A percentile compares a stretch with the other conserved stretches of the same genome.
Conservation (phyloP, 2,329 filamentous ascomycete species). For the Sporothrix pseudoabietina region DNA sequence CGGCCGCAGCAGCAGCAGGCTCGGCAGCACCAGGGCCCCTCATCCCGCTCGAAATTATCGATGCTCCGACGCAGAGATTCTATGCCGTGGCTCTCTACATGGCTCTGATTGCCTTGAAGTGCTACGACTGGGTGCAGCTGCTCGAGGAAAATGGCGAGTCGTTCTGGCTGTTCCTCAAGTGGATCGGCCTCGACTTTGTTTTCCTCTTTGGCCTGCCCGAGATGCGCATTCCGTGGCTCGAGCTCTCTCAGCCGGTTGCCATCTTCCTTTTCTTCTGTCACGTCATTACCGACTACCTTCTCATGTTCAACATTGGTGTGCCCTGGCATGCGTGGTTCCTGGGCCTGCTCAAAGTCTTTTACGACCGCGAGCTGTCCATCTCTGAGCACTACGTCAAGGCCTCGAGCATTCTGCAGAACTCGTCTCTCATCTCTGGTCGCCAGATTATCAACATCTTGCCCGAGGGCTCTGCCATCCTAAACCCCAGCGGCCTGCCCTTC, state of each 20-base stretch:
- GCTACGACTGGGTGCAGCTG: slow-evolving; percentile 81
- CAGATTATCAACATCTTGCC: slow-evolving; percentile 98
- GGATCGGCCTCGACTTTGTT: slow-evolving; percentile 80
- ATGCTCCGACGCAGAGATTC: slow-evolving; percentile 87
- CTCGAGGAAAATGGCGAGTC: slow-evolving; percentile 82
- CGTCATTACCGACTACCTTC: slow-evolving; percentile 72
- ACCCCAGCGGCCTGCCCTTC: slow-evolving; percentile 77
- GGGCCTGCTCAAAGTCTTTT: slow-evolving; percentile 75
- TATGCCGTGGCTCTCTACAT: slow-evolving; percentile 82
- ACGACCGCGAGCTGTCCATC: slow-evolving; percentile 89
- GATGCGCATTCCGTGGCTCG: slow-evolving; percentile 92
- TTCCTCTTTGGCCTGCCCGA: slow-evolving; percentile 87
- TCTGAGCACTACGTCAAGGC: slow-evolving; percentile 93
- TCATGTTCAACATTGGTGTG: slow-evolving; percentile 87
- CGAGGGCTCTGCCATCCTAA: slow-evolving; percentile 89
- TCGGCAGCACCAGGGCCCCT: slow-evolving; percentile 58
- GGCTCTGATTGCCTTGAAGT: slow-evolving; percentile 74
- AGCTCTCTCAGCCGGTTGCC: slow-evolving; percentile 78
- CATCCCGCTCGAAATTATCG: slow-evolving; percentile 78
- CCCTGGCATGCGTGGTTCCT: slow-evolving; percentile 74
- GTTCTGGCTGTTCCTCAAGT: slow-evolving; percentile 91
- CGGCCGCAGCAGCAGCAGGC: not conserved
- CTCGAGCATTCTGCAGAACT: slow-evolving; percentile 83
- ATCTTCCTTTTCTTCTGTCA: slow-evolving; percentile 72
- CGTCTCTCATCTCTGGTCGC: slow-evolving; percentile 90